Conservation (phyloP, 2,329 filamentous ascomycete genomes). For the Orbilia oligospora region DNA sequence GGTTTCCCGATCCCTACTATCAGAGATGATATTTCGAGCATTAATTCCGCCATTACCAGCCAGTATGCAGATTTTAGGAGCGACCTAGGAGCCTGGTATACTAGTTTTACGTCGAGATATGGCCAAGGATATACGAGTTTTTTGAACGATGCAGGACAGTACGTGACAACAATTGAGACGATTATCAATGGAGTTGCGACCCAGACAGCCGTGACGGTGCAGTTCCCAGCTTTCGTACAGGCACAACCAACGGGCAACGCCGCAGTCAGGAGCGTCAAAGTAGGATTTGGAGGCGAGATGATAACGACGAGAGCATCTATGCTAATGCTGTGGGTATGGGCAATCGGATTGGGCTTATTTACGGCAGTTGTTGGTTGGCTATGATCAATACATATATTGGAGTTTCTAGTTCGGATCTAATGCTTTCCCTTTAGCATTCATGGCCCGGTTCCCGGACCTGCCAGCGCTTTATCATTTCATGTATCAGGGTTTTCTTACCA, state of each 20-base stretch:
- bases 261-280: conserved; percentile 27
- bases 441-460: not conserved
- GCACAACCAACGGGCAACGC: conserved; percentile 48
- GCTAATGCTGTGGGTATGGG: conserved; percentile 54
- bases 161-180: conserved; percentile 51
- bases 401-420: not conserved
- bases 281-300: conserved; percentile 31
- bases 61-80: conserved; percentile 52
- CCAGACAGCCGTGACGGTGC: conserved; percentile 52
- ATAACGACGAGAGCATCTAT: conserved; percentile 30
- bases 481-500: conserved; percentile 13
- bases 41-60: conserved; percentile 8
- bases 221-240: conserved; percentile 55
- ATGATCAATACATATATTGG: conserved; percentile 9
- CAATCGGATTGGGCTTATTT: conserved; percentile 48
- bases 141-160: conserved; percentile 53
- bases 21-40: conserved; percentile 25
- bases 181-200: conserved; percentile 45
- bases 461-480: not conserved
- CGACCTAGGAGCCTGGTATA: conserved; percentile 53
- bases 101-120: conserved; percentile 46
- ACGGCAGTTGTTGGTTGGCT: conserved; percentile 53
- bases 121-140: conserved; percentile 50
- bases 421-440: not conserved
- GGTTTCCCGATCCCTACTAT: conserved; percentile 49